phyloP scores from a whole-genome alignment of 441 rosid genomes.

The Corymbia calophylla region DNA sequence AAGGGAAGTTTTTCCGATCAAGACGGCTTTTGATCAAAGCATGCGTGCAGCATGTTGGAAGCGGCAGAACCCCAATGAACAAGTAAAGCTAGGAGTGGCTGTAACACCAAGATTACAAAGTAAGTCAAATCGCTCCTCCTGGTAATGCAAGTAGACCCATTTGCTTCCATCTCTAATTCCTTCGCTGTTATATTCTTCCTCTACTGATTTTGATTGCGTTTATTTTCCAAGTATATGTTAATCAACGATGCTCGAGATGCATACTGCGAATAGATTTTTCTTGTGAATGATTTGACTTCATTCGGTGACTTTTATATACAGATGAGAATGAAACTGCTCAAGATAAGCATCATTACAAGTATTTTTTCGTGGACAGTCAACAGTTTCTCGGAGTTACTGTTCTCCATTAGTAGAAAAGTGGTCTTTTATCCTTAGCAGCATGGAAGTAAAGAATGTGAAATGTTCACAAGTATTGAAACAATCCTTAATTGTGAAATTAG shows the following conservation, averaged over 20 bases:
- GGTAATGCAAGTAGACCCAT: not conserved
- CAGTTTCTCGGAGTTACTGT: not conserved
- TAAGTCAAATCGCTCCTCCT: not conserved
- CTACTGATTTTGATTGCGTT: no score
- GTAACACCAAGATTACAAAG: no score
- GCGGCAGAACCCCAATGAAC: no score
- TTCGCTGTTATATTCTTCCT: no score
- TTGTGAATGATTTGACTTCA: not conserved
- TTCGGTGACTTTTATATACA: not conserved
- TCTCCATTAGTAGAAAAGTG: not conserved
- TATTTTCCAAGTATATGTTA: not conserved
- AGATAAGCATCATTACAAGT: not conserved
- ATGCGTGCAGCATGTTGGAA: no score
- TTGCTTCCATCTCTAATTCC: not conserved
- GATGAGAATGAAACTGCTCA: not conserved
- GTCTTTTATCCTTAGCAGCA: not conserved
- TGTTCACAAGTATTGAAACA: not conserved
- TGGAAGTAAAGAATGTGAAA: not conserved
- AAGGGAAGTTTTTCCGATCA: no score
- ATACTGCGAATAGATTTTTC: not conserved
- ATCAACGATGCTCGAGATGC: not conserved
- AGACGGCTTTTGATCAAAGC: no score
- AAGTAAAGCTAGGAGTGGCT: no score
- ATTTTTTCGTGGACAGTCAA: not conserved
- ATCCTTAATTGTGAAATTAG: not conserved